Evolutionary conservation across 176 grass and related monocot genomes (phyloP), one percentile per base, ranked within the genome.

Genomic region (Juncus effusus): DNA sequence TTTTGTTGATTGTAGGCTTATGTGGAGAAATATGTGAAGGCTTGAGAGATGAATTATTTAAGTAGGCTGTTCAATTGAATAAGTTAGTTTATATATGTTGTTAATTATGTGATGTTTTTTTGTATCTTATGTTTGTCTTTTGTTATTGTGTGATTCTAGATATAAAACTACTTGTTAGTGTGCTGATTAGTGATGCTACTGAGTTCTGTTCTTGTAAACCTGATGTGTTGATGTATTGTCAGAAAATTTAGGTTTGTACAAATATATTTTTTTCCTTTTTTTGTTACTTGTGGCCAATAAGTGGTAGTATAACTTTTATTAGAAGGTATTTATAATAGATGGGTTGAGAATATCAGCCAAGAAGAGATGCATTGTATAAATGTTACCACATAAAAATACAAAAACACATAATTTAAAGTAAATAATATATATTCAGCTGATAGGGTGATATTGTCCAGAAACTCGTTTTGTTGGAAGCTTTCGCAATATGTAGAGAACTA

Each of bases 1-100:
- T 44, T 54, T 44, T 79, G 38, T 52, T 42, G 1, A 55, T 7
- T 63, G 75, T 76, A 97, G 93, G 93, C 88, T 7, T 97, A 97
- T 54, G 85, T 97, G 44, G 85, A 82, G 78, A 97, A 86, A 74
- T 97, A 89, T 61, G 80, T 79, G 19, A 28, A 28, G 19, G 19
- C 19, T 0, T 28, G 19, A 28, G 19, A 28, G 0, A 28, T 28
- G 19, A 28, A 28, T 0, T 0, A 1, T 28, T 28, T 52, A 97
- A 91, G 77, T 62, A 65, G 54, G 35, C 41, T 40, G 69, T 10
- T 38, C 41, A 58, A 40, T 56, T 58, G 69, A 47, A 47, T 47
- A 9, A 47, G 6, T 47, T 6, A 6, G 44, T 47, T 47, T 47
- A 47, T 28, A 28, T 28, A 28, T 47, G 4, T 47, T 47, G 44